Evolutionary conservation across 257 asterid genomes (phyloP).

Genomic region (Fraxinus americana): DNA sequence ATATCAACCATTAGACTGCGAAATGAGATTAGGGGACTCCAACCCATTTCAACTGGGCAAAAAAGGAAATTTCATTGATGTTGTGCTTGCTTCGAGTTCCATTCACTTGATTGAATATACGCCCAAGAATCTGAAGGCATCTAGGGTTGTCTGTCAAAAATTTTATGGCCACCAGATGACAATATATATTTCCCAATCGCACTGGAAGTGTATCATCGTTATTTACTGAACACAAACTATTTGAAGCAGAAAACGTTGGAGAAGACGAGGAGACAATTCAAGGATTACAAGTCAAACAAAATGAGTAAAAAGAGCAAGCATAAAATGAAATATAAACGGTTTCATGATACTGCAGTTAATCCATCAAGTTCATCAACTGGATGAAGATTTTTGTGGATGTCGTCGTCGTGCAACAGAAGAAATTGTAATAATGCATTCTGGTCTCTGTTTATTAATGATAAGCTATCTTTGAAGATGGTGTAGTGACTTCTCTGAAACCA

Average conservation of each 20-base stretch:
- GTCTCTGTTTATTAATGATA: neutral
- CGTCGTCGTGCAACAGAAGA: neutral
- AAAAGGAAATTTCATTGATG: constrained; percentile 55
- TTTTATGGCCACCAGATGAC: constrained; percentile 77
- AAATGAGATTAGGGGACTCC: too few species aligned
- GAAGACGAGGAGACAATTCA: too few species aligned
- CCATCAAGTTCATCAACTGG: neutral
- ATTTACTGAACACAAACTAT: too few species aligned
- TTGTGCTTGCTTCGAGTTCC: too few species aligned
- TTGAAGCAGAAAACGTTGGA: too few species aligned
- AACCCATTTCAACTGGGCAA: too few species aligned
- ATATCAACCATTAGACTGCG: too few species aligned
- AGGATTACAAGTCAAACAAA: too few species aligned
- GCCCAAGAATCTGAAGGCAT: constrained; percentile 42
- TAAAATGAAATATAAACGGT: neutral
- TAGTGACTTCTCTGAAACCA: too few species aligned
- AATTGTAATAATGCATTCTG: neutral
- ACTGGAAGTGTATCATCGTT: neutral
- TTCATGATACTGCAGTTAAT: neutral
- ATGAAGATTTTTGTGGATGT: neutral
- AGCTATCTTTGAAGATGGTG: too few species aligned
- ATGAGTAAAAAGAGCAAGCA: neutral
- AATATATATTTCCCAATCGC: constrained; percentile 78
- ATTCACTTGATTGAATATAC: too few species aligned
- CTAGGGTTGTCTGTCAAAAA: constrained; percentile 88